Base-by-base conservation (phyloP, 345 rosid species). In the Lepidium didymum region DNA sequence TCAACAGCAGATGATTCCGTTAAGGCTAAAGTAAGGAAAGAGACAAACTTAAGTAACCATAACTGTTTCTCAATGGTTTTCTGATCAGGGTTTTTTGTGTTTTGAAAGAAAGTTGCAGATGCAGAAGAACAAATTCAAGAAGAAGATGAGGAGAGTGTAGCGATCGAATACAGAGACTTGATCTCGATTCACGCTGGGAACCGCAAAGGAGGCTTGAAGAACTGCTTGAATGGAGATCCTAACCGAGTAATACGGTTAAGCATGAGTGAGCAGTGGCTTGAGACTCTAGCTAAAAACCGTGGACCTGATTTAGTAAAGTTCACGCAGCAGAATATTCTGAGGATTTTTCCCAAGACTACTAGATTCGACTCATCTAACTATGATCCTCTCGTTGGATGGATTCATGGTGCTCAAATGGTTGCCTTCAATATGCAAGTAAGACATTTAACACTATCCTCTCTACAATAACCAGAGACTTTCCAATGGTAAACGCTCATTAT, bases 331-430 rank as follows among this genome's bases (percentile, higher is more conserved):
- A 90, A 90, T 75, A 62, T 93, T 57, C 64, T 93, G 56, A 80
- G 98, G 77, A 77, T 93, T 33, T 93, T 80, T 73, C 98, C 97
- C 1, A 93, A 86, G 80, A 91, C 89, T 8, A 81, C 75, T 19
- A 82, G 98, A 8, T 63, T 93, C 2, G 61, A 77, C 70, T 93
- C 98, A 27, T 87, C 98, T 9, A 93, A 93, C 68, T 93, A 90
- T 79, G 75, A 87, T 72, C 97, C 99, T 12, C 73, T 83, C 4
- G 38, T 87, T 38, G 96, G 97, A 21, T 94, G 97, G 97, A 85
- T 75, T 70, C 90, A 87, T 66, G 99, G 96, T 73, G 99, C 99
- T 79, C 99, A 94, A 77, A 91, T 94, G 99, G 96, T 94, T 68
- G 99, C 99, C 62, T 94, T 91, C 58, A 94, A 94, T 72, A 94